These are phyloP conservation scores for Gynochthodes officinalis DNA, from an alignment of 257 asterid genomes.

Conservation along the genomic window DNA sequence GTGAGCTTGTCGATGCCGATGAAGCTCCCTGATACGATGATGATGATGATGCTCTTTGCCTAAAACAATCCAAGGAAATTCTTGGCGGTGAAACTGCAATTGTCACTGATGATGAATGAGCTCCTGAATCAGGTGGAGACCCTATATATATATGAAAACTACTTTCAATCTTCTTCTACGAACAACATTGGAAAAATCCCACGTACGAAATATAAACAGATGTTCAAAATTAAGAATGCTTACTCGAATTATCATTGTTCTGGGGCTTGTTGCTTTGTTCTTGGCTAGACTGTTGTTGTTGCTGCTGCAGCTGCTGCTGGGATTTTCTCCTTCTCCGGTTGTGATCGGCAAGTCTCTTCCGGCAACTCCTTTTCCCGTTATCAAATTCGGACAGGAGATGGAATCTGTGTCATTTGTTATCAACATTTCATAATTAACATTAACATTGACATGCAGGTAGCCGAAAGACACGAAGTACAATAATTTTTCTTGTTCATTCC, in stretches of 20 bases:
- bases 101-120: conserved; percentile 65
- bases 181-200: no score
- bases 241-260: conserved; percentile 24
- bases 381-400: conserved; percentile 88
- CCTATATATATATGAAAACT: conserved; percentile 26
- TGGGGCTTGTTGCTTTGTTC: conserved; percentile 45
- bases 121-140: conserved; percentile 82
- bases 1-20: conserved; percentile 44
- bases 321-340: conserved; percentile 86
- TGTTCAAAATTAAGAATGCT: not conserved
- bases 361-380: conserved; percentile 95
- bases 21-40: conserved; percentile 29
- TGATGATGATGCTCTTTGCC: conserved; percentile 44
- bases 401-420: conserved; percentile 64
- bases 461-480: no score
- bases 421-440: not conserved
- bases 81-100: conserved; percentile 77
- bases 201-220: not conserved
- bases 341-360: conserved; percentile 92
- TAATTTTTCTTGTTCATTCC: no score
- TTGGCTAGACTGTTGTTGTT: conserved; percentile 45
- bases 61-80: conserved; percentile 67
- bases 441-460: no score
- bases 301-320: conserved; percentile 58
- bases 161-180: no score